A percentile compares a stretch with the other conserved stretches of the same genome.
phyloP scores from a whole-genome alignment of 2,329 filamentous ascomycete genomes.

The Zymoseptoria brevis region DNA sequence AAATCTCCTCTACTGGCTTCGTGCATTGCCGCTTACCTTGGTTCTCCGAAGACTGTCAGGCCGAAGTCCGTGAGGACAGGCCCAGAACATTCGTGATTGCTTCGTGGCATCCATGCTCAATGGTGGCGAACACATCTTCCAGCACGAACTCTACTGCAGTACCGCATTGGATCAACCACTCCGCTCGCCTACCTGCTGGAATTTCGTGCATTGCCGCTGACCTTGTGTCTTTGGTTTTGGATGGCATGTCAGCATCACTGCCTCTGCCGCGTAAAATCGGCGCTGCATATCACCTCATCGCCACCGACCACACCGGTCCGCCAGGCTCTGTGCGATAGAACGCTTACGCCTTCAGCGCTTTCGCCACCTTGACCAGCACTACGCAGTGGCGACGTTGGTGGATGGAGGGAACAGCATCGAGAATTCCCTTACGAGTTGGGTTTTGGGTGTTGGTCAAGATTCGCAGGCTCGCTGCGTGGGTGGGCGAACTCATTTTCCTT shows the following conservation, averaged over 20 bases:
- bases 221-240: not conserved
- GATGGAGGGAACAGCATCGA: no score
- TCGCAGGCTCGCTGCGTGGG: no score
- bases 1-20: no score
- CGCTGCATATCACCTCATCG: not conserved
- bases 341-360: not conserved
- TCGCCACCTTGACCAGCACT: constrained; percentile 2
- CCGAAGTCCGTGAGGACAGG: no score
- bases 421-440: no score
- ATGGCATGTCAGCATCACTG: not conserved
- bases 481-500: no score
- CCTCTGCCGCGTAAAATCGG: not conserved
- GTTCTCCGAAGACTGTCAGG: no score
- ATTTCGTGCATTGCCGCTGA: not conserved
- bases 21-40: no score
- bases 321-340: not conserved
- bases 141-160: not conserved
- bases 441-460: no score
- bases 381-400: constrained; percentile 15
- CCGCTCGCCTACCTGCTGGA: not conserved
- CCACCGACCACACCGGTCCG: not conserved
- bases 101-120: no score
- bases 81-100: no score
- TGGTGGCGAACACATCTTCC: no score
- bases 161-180: not conserved